Base-by-base conservation (phyloP, 768 basidiomycete species). In the Cubamyces sp. region DNA sequence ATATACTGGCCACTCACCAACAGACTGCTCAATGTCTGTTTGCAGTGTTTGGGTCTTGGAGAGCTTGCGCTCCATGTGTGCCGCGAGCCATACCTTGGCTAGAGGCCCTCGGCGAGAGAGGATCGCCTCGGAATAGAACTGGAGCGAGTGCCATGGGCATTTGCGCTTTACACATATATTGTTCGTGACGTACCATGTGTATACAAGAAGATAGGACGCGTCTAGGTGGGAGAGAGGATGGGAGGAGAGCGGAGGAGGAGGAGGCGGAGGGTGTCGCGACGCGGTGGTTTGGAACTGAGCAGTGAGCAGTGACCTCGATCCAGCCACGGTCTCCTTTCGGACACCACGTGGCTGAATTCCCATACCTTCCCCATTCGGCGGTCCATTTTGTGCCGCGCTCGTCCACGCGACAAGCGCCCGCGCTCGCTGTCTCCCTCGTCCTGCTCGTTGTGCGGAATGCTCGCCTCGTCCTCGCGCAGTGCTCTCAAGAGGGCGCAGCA, bases 81-180 rank as follows among this genome's bases (percentile, higher is more conserved):
- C 96, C 43, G 96, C 96, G 56, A 99, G 89, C 97, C 97, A 99
- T 81, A 99, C 94, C 79, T 90, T 93, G 39, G 94, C 96, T 41
- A 99, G 81, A 3, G 96, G 93, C 46, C 96, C 96, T 58, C 94
- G 89, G 69, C 94, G 90, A 48, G 94, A 93, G 67, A 97, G 83
- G 75, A 98, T 94, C 39, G 93, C 88, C 73, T 97, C 94, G 52
- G 94, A 94, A 73, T 93, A 96, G 75, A 95, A 95, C 92, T 92
- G 59, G 9, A 37, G 3, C 25, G 11, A 52, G 25, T 34, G 11
- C 34, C 34, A 2, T 16, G 26, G 18, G 49, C 39, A 1, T 54
- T 5, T 15, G 34, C 14, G 16, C 3, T n/a, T 43, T 5, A 37
- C 18, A 14, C 21, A 7, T 2, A 15, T 18, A 34, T 23, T 34